A percentile compares a stretch with the other conserved stretches of the same genome.
Conservation (phyloP, 2,329 filamentous ascomycete species). For the Monosporascus sp. region DNA sequence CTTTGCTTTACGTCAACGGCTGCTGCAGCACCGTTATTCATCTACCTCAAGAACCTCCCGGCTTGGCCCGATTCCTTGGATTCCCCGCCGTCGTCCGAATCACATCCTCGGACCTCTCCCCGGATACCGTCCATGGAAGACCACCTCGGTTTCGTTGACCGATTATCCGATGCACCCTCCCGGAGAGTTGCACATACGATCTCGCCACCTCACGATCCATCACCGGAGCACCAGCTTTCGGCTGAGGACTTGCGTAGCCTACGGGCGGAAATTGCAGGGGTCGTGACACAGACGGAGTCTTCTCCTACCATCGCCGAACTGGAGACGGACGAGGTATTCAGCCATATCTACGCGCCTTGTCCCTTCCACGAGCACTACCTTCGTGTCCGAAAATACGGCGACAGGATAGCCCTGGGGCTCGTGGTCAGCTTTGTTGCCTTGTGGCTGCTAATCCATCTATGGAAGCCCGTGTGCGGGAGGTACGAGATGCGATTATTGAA, state of each 20-base stretch:
- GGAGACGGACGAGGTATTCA: constrained; percentile 19
- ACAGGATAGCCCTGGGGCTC: constrained; percentile 18
- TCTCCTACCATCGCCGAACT: constrained; percentile 22
- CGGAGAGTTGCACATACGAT: background rate
- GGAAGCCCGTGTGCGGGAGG: constrained; percentile 15
- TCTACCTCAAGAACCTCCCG: background rate
- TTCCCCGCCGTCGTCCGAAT: background rate
- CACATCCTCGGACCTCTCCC: background rate
- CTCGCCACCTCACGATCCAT: background rate
- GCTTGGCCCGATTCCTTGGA: background rate
- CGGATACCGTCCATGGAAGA: background rate
- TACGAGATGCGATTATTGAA: constrained; percentile 7
- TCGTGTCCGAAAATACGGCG: constrained; percentile 19
- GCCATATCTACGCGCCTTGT: constrained; percentile 20
- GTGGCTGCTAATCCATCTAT: constrained; percentile 18
- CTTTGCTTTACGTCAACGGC: background rate
- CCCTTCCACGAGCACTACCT: constrained; percentile 17
- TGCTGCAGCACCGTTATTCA: background rate
- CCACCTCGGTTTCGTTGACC: background rate
- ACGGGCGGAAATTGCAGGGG: constrained; percentile 21
- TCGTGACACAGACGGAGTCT: constrained; percentile 13
- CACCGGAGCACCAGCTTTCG: background rate
- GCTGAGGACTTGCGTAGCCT: constrained; percentile 8
- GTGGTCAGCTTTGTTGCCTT: constrained; percentile 13
- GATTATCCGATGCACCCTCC: background rate